A percentile compares a stretch with the other conserved stretches of the same genome.
phyloP scores from a whole-genome alignment of 192 early-diverging fungal genomes.

The Entrophospora sp. region DNA sequence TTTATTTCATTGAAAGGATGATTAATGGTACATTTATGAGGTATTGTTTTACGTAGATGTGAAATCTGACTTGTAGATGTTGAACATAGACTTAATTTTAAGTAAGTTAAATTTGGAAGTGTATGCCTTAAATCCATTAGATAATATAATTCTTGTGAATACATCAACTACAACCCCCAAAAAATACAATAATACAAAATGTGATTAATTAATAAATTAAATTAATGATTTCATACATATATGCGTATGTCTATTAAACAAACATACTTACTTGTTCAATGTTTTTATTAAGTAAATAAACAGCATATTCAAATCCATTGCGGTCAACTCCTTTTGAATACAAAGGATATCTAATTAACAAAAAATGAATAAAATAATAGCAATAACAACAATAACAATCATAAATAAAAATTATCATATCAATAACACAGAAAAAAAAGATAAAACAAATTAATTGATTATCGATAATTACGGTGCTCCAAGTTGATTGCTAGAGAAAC shows the following conservation, averaged over 20 bases:
- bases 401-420: neutral
- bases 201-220: neutral
- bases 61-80: neutral
- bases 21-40: neutral
- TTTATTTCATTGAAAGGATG: no score
- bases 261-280: constrained; percentile 59
- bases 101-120: constrained; percentile 54
- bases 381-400: neutral
- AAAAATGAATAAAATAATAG: neutral
- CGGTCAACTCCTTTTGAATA: constrained; percentile 56
- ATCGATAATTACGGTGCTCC: constrained; percentile 9
- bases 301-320: constrained; percentile 68
- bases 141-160: constrained; percentile 48
- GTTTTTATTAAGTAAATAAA: constrained; percentile 76
- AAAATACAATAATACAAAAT: no score
- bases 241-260: no score
- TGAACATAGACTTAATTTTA: constrained; percentile 44
- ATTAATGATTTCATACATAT: neutral
- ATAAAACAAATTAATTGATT: neutral
- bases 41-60: neutral
- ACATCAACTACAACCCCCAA: constrained; percentile 45
- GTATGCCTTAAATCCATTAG: constrained; percentile 62
- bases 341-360: constrained; percentile 61
- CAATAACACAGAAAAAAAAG: neutral
- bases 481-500: constrained; percentile 9